Percentiles rank a stretch among this genome's conserved stretches.
Conservation (phyloP, 2,329 filamentous ascomycete genomes). For the Saccharata proteae region DNA sequence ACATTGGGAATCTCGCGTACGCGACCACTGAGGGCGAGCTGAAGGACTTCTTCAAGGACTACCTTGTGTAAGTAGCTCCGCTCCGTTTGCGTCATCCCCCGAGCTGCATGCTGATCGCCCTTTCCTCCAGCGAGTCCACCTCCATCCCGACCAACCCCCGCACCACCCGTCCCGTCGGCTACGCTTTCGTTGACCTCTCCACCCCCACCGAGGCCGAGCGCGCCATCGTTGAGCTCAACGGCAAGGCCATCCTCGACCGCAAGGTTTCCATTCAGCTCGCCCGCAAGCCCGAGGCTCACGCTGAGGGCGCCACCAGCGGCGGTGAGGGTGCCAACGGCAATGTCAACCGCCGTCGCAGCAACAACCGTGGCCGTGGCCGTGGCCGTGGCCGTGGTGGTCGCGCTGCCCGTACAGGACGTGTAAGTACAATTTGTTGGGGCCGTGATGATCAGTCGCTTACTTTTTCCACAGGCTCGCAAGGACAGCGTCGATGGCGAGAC, state of each 20-base stretch:
- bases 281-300: conserved; percentile 84
- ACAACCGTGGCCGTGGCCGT: conserved; percentile 43
- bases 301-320: conserved; percentile 59
- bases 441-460: background rate
- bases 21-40: conserved; percentile 99
- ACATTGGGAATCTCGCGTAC: conserved; percentile 99
- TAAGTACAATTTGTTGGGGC: conserved; percentile 41
- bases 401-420: conserved; percentile 51
- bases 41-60: conserved; percentile 99
- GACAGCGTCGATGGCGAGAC: conserved; percentile 39
- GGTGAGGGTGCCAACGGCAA: conserved; percentile 61
- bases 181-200: conserved; percentile 96
- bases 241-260: conserved; percentile 94
- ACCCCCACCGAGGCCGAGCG: conserved; percentile 90
- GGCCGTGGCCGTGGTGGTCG: conserved; percentile 50
- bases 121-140: conserved; percentile 68
- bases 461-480: conserved; percentile 11
- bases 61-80: conserved; percentile 75
- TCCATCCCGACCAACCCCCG: conserved; percentile 99
- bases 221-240: conserved; percentile 89
- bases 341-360: conserved; percentile 37
- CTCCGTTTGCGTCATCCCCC: conserved; percentile 1
- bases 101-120: conserved; percentile 15
- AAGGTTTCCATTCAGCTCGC: conserved; percentile 99
- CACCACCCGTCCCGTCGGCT: conserved; percentile 95